Base-by-base conservation (phyloP, 2,329 filamentous ascomycete genomes). In the Colletotrichum spaethianum region DNA sequence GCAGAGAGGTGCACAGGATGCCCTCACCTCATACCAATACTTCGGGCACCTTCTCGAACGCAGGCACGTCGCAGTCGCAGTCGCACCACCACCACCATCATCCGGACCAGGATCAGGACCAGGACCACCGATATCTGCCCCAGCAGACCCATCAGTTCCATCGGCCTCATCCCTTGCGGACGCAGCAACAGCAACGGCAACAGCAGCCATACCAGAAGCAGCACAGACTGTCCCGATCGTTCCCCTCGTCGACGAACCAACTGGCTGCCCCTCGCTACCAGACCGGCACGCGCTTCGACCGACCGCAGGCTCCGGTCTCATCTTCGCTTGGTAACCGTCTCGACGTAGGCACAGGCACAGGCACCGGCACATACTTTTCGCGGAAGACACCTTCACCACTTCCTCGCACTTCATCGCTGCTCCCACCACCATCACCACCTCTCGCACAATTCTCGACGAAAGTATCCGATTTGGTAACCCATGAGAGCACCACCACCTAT, bases 251-350 rank as follows among this genome's bases (percentile, higher is more conserved):
- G 9, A 57, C 57, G n/a, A 69, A 46, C 33, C 53, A 69, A 36
- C 28, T 72, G 28, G 23, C 65, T 50, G 38, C 38, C 50, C 65
- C 67, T 61, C 67, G 55, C 31, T 61, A 33, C 38, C 63, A 38
- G 40, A 67, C 38, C 31, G 55, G 46, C 55, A 67, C 38, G 56
- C 38, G 55, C 55, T 61, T 55, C 63, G 63, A 67, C 67, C 67
- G 67, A 67, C 46, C 50, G 48, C 67, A 61, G 46, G 40, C 63
- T 67, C 67, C 67, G 63, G 67, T 70, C 63, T 67, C 67, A 61
- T 61, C 67, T 46, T 56, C 56, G 67, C 63, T 70, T 67, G 63
- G 67, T 70, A 67, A 55, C 55, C 36, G 67, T 70, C 67, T 61
- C 55, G 63, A 69, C 33, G 11, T 8, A 38, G 53, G 53, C 33